A percentile compares a stretch with the other conserved stretches of the same genome.
Conservation (phyloP, 1,284 basidiomycete species). For the Tranzscheliella williamsii region DNA sequence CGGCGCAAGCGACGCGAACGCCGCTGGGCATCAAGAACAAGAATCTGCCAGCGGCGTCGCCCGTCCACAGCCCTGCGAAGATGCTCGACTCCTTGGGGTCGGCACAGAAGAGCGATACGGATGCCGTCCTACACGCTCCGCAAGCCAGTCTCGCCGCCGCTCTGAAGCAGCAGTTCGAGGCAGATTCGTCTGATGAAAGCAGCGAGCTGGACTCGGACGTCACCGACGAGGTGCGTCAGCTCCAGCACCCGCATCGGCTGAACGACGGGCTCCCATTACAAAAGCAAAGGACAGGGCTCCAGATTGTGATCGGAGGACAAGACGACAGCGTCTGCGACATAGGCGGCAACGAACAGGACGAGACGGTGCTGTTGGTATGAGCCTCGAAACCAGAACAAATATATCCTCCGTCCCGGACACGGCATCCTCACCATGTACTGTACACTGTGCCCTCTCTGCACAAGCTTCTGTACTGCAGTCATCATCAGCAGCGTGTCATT, state of each 20-base stretch:
- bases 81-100: not conserved
- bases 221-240: not conserved
- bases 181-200: not conserved
- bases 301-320: constrained; percentile 13
- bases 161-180: not conserved
- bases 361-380: constrained; percentile 16
- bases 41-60: not conserved
- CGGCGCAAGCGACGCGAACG: not conserved
- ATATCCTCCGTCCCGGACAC: too few relatives aligned
- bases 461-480: too few relatives aligned
- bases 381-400: too few relatives aligned
- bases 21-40: not conserved
- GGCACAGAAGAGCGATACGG: not conserved
- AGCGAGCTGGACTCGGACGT: not conserved
- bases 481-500: too few relatives aligned
- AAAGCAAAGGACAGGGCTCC: not conserved
- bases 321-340: constrained; percentile 2
- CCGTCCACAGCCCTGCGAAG: not conserved
- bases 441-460: too few relatives aligned
- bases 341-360: constrained; percentile 8
- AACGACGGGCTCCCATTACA: not conserved
- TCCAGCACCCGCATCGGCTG: not conserved
- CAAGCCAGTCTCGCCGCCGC: not conserved
- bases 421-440: too few relatives aligned
- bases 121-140: not conserved